Conservation (phyloP, 2,329 filamentous ascomycete genomes). For the Leptographium lundbergii region DNA sequence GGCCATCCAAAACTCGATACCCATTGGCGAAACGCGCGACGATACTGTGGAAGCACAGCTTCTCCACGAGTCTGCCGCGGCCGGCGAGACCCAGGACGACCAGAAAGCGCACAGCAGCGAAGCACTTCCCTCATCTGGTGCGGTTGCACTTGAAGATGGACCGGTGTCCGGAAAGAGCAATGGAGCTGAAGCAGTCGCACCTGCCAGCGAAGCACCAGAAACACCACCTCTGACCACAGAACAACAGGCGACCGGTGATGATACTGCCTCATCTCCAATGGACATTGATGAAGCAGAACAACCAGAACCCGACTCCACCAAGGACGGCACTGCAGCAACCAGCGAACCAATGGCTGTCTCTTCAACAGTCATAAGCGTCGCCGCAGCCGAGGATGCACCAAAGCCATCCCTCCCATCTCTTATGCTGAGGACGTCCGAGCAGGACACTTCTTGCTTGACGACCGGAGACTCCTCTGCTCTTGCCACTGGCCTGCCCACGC, state of each 20-base stretch:
- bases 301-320: neutral
- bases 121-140: neutral
- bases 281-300: neutral
- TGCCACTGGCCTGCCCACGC: constrained; percentile 7
- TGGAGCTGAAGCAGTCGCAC: neutral
- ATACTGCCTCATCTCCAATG: neutral
- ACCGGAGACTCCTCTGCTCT: neutral
- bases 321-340: neutral
- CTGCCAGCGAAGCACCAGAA: neutral
- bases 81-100: constrained; percentile 1
- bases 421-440: neutral
- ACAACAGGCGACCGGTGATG: neutral
- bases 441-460: neutral
- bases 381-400: neutral
- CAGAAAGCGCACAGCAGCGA: neutral
- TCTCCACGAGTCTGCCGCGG: constrained; percentile 28
- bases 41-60: constrained; percentile 29
- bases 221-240: neutral
- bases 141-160: neutral
- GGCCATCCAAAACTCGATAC: neutral
- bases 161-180: neutral
- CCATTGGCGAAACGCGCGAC: constrained; percentile 5
- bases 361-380: neutral
- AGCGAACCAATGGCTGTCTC: neutral
- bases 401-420: neutral